Percentiles rank a stretch among this genome's conserved stretches.
Conservation (phyloP, 805 yeast genomes). For the Cephaloascus albidus region DNA sequence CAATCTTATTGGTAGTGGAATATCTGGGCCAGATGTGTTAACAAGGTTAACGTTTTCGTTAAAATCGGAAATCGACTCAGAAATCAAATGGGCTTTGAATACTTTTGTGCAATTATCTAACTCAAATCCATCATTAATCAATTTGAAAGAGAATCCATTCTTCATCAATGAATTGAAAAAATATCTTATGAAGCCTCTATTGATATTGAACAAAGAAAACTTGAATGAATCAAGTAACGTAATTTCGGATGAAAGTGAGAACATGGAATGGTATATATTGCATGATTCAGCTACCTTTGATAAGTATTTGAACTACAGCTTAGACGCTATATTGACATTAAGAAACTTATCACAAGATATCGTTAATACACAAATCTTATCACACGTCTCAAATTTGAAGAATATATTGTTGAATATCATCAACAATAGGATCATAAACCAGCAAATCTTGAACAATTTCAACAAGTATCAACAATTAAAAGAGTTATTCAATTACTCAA, state of each 20-base stretch:
- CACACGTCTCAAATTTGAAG: conserved; percentile 40
- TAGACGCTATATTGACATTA: conserved; percentile 52
- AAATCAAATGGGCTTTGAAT: conserved; percentile 63
- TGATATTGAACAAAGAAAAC: neutral
- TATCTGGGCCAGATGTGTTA: conserved; percentile 54
- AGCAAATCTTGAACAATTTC: conserved; percentile 16
- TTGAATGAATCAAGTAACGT: neutral
- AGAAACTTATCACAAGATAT: conserved; percentile 82
- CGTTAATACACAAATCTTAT: conserved; percentile 70
- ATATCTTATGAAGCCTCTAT: conserved; percentile 23
- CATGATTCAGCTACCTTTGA: conserved; percentile 2
- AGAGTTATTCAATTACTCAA: conserved; percentile 56
- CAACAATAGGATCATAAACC: conserved; percentile 11
- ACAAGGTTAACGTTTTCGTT: conserved; percentile 66
- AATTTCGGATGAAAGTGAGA: neutral
- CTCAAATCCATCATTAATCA: conserved; percentile 39
- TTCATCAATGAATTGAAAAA: conserved; percentile 31
- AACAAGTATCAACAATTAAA: conserved; percentile 26
- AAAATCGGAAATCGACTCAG: conserved; percentile 52
- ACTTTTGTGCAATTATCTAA: conserved; percentile 40
- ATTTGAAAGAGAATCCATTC: conserved; percentile 31
- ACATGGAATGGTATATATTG: conserved; percentile 1
- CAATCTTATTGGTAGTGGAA: conserved; percentile 13
- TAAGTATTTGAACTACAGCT: conserved; percentile 21
- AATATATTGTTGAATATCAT: conserved; percentile 36